Evolutionary conservation across 2,329 filamentous ascomycete genomes (phyloP), one percentile per base, ranked within the genome.

Genomic region (Sporothrix brunneoviolacea): DNA sequence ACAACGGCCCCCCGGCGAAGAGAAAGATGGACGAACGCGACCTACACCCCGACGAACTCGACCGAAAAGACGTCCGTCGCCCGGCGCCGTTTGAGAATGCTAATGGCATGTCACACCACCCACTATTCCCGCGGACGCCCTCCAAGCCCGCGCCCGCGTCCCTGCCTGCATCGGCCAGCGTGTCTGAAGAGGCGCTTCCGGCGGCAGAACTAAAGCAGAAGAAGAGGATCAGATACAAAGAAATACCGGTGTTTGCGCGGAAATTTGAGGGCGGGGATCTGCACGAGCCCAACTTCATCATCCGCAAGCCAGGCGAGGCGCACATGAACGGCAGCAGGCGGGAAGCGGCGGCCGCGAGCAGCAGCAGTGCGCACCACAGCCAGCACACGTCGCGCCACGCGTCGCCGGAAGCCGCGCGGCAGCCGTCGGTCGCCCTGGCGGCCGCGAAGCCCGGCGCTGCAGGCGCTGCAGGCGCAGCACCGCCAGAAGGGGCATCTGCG

Each of bases 191-290:
- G n/a, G n/a, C n/a, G n/a, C n/a, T n/a, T n/a, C n/a, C n/a, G n/a
- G n/a, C n/a, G n/a, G n/a, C n/a, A n/a, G n/a, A n/a, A n/a, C n/a
- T n/a, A n/a, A n/a, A n/a, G n/a, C n/a, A n/a, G n/a, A 77, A 69
- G 57, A 75, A 65, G 54, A 68, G 70, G 33, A 58, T 59, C 24
- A 59, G 60, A 28, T 68, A 71, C 40, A 55, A 60, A 18, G 62
- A 65, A 8, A 60, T 68, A 7, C 77, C 77, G 0, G 53, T 70
- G 2, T 81, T 75, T 75, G 77, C 76, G 0, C 70, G 71, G 49
- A 69, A 62, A 27, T 64, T 61, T 51, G 65, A 61, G 46, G 67
- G 62, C 46, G 66, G 60, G 46, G 58, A 62, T 46, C 70, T 74
- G 6, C 65, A 60, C 36, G 65, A 69, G 33, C 65, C 67, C 49